Percentiles rank a stretch among this genome's conserved stretches.
Conservation (phyloP, 2,329 filamentous ascomycete genomes). For the Pseudogymnoascus sp. region DNA sequence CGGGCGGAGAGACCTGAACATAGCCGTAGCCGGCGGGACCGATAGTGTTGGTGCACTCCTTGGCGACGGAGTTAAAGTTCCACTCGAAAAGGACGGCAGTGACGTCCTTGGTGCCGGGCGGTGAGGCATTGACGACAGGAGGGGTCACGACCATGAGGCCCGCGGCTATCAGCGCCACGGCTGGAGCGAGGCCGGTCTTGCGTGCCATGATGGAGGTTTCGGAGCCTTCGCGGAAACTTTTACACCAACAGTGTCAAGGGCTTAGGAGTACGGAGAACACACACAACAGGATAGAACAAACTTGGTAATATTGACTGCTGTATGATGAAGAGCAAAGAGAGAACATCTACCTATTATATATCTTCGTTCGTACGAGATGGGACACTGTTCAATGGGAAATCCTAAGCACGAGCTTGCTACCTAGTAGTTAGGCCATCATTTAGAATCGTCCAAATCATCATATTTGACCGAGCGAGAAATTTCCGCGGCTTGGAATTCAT, state of each 20-base stretch:
- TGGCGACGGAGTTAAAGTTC: slow-evolving; percentile 3
- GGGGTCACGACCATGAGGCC: not conserved
- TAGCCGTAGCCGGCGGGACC: not conserved
- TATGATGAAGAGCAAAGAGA: not conserved
- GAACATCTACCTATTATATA: not conserved
- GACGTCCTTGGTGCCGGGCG: not conserved
- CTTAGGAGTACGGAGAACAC: not conserved
- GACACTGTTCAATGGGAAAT: not conserved
- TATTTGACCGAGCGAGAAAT: not conserved
- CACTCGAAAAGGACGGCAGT: slow-evolving; percentile 3
- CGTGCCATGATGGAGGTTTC: not conserved
- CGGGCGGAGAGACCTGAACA: not conserved
- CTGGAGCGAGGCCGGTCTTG: not conserved
- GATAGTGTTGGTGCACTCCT: slow-evolving; percentile 1
- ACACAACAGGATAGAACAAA: not conserved
- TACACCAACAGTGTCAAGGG: not conserved
- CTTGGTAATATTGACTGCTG: not conserved
- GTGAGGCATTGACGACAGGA: not conserved
- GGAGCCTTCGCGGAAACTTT: not conserved
- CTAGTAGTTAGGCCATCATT: not conserved
- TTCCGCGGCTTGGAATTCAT: not conserved
- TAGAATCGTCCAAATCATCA: not conserved
- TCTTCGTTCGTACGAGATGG: not conserved
- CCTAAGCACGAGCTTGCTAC: not conserved
- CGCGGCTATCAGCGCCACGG: not conserved